Evolutionary conservation across 164 flowering plant species (phyloP), one percentile per base, ranked within the genome.

Genomic region (Euptelea pleiosperma): DNA sequence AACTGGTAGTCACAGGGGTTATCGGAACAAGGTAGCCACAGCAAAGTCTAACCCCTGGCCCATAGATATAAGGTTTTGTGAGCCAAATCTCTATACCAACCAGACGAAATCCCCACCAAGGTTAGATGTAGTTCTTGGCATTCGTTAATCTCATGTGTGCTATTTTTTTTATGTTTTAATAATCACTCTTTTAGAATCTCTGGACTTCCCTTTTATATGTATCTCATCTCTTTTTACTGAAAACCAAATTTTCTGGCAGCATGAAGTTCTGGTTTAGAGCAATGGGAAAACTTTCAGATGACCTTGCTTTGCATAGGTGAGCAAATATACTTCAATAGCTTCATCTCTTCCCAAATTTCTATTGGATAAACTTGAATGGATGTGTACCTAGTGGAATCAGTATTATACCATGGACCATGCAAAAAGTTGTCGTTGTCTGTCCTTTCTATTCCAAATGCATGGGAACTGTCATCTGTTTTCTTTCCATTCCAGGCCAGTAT

Each of bases 271-370:
- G 99, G 99, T 86, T 93, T 66, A 82, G 80, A 71, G 87, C 91
- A 60, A 83, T 63, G 66, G 99, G 96, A 66, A 81, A 76, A 60
- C 92, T 93, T 56, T 86, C 99, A 43, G 96, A 90, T 80, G 99
- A 93, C 59, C 91, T 76, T 49, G 92, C 96, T 61, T 75, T 93
- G 83, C 98, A 93, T 58, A 82, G 96, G 98, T 93, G 33, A 57
- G 79, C 12, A 26, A 10, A 52, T n/a, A 25, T 41, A 34, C 16
- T 15, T 46, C 15, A 61, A 19, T 3, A n/a, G 2, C n/a, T 67
- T 37, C n/a, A n/a, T n/a, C n/a, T n/a, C 4, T 12, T 48, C 35
- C 12, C 31, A 10, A 42, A 18, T 36, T 29, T 18, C 6, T 44
- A 33, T 26, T 48, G 29, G 22, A 19, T 54, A n/a, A 21, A 6